A percentile compares a stretch with the other conserved stretches of the same genome.
phyloP scores from a whole-genome alignment of 2,329 filamentous ascomycete species.

The Talaromyces sp. region DNA sequence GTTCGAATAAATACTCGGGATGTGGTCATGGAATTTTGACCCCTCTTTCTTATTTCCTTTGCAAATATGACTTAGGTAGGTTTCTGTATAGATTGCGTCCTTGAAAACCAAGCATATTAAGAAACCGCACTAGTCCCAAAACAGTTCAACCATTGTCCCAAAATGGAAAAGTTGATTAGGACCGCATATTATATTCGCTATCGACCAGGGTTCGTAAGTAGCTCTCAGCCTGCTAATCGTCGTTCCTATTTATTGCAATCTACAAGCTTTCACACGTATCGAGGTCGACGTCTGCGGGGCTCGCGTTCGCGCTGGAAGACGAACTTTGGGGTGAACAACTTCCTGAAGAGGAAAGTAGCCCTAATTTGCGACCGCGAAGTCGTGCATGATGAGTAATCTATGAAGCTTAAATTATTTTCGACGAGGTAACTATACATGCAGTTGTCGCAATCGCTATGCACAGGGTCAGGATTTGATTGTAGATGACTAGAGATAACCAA shows the following conservation, averaged over 20 bases:
- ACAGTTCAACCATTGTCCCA: not conserved
- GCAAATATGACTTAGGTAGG: not conserved
- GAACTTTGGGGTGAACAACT: not conserved
- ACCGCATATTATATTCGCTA: not conserved
- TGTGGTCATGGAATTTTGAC: not conserved
- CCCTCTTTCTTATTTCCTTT: not conserved
- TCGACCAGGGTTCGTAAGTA: not conserved
- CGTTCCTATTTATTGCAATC: not conserved
- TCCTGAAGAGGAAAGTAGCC: not conserved
- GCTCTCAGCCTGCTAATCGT: not conserved
- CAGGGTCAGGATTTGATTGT: no score
- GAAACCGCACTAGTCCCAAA: not conserved
- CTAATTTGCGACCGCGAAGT: not conserved
- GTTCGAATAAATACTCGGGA: not conserved
- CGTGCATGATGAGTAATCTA: not conserved
- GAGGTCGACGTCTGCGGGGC: not conserved
- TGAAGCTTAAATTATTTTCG: not conserved
- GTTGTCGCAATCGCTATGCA: no score
- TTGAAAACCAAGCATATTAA: not conserved
- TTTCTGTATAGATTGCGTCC: not conserved
- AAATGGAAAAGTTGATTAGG: slow-evolving; percentile 1
- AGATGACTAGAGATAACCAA: no score
- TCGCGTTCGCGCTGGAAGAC: not conserved
- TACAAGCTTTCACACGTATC: not conserved
- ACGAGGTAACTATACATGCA: no score